A percentile compares a stretch with the other conserved stretches of the same genome.
phyloP scores from a whole-genome alignment of 257 asterid species.

The Schizonepeta tenuifolia region DNA sequence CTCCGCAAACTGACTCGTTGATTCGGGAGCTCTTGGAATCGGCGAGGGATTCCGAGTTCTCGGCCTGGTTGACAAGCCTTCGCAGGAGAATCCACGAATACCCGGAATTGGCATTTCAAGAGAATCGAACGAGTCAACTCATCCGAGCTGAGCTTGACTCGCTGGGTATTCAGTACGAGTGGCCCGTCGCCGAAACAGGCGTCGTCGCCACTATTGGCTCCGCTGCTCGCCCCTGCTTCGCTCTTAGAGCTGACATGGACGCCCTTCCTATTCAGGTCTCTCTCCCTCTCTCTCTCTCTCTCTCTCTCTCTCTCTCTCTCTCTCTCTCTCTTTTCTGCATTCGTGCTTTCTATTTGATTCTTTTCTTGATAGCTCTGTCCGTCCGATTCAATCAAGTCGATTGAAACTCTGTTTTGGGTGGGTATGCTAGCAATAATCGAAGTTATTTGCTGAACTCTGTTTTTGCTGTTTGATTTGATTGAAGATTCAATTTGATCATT shows the following conservation, averaged over 20 bases:
- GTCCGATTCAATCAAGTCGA: background rate
- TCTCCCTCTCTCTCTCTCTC: background rate
- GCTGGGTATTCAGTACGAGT: conserved; percentile 65
- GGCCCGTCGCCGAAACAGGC: conserved; percentile 87
- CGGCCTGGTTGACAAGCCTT: conserved; percentile 66
- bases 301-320: conserved; percentile 8
- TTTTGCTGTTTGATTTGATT: conserved; percentile 2
- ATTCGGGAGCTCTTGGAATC: conserved; percentile 58
- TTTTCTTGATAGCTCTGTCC: background rate
- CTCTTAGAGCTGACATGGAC: conserved; percentile 94
- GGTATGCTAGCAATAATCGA: background rate
- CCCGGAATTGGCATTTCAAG: conserved; percentile 82
- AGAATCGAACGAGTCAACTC: conserved; percentile 71
- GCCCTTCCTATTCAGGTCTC: conserved; percentile 87
- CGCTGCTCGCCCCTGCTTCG: conserved; percentile 67
- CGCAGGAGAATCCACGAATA: conserved; percentile 78
- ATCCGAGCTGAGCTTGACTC: conserved; percentile 72
- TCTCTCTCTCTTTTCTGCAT: too few relatives aligned
- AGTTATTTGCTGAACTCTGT: too few relatives aligned
- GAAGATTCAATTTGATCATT: conserved; percentile 1
- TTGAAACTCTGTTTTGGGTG: too few relatives aligned
- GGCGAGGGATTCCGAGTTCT: conserved; percentile 60
- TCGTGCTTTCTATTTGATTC: background rate
- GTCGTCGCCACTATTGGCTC: conserved; percentile 81
- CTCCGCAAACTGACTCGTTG: conserved; percentile 38